Evolutionary conservation across 2,329 filamentous ascomycete genomes (phyloP), one percentile per base, ranked within the genome.

Genomic region (Neonectria neomacrospora): DNA sequence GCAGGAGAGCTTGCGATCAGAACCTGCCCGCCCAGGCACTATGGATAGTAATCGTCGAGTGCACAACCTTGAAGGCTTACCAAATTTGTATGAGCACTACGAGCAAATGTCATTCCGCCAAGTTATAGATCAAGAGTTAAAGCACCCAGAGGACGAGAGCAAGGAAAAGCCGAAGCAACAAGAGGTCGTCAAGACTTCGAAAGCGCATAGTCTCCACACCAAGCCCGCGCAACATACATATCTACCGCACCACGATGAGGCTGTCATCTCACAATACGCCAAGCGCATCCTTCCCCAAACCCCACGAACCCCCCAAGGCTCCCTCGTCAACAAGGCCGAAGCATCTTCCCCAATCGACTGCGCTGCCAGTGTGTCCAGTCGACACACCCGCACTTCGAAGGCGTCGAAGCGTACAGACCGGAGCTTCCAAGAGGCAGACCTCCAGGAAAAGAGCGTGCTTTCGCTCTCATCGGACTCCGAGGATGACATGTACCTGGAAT

Each of bases 401-500:
- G 82, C 82, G 0, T 86, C 85, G 0, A 83, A 78, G 61, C 80
- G 79, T 16, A 85, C 84, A 0, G 74, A 75, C 5, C 72, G 67
- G 52, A 86, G 84, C 67, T 75, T 86, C 16, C 73, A 81, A 7
- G 82, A 83, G 37, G 79, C 83, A 2, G 85, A 88, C 63, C 76
- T 87, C 6, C 80, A 85, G 44, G 80, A 85, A 54, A 86, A 80
- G 62, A 88, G 86, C 64, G 80, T 88, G 1, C 75, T 88, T 14
- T 84, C 85, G 1, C 79, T 88, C 1, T 87, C 85, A 1, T 87
- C 86, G 0, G 85, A 88, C 64, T 87, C 85, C 0, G 86, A 88
- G 60, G 84, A 85, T 5, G 82, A 83, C 1, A 67, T 68, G 6
- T 71, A 70, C 18, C 47, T 61, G 3, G 67, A 69, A 2, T 57